Evolutionary conservation across 331 rosid species (phyloP).

Genomic region (Malus hybrid): DNA sequence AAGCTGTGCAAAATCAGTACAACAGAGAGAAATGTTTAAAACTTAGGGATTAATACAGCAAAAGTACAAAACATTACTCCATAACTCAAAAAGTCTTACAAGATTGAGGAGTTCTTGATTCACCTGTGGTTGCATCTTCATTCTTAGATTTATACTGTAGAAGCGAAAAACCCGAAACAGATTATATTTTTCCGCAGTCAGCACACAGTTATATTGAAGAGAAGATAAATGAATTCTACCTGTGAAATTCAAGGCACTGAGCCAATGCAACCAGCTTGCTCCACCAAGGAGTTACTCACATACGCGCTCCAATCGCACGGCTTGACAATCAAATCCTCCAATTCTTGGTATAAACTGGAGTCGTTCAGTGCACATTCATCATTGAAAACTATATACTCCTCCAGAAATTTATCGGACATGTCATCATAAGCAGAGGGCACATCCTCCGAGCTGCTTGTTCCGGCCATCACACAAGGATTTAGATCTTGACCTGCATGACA

Average conservation of each 20-base stretch:
- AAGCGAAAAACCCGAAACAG: not conserved
- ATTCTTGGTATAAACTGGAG: slow-evolving; percentile 56
- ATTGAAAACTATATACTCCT: slow-evolving; percentile 31
- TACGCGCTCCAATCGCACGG: slow-evolving; percentile 58
- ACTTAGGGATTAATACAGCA: too few relatives aligned
- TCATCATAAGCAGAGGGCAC: slow-evolving; percentile 38
- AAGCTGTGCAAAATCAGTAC: not conserved
- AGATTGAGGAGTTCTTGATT: not conserved
- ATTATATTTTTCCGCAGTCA: not conserved
- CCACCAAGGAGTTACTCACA: slow-evolving; percentile 35
- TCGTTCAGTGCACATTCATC: slow-evolving; percentile 51
- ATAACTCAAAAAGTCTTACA: not conserved
- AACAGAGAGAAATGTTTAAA: not conserved
- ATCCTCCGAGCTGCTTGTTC: slow-evolving; percentile 6
- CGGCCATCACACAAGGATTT: slow-evolving; percentile 5
- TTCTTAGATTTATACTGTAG: not conserved
- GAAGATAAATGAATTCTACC: not conserved
- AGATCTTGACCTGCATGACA: slow-evolving; percentile 17
- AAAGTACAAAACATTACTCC: too few relatives aligned
- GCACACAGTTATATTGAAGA: not conserved
- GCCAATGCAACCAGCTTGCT: slow-evolving; percentile 47
- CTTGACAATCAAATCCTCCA: slow-evolving; percentile 70
- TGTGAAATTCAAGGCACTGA: slow-evolving; percentile 14
- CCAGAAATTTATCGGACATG: slow-evolving; percentile 40
- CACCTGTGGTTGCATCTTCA: not conserved